Percentiles rank a stretch among this genome's conserved stretches.
These are phyloP conservation scores for Lepidopterella palustris DNA, from an alignment of 495 filamentous ascomycete genomes.

Conservation along the genomic window DNA sequence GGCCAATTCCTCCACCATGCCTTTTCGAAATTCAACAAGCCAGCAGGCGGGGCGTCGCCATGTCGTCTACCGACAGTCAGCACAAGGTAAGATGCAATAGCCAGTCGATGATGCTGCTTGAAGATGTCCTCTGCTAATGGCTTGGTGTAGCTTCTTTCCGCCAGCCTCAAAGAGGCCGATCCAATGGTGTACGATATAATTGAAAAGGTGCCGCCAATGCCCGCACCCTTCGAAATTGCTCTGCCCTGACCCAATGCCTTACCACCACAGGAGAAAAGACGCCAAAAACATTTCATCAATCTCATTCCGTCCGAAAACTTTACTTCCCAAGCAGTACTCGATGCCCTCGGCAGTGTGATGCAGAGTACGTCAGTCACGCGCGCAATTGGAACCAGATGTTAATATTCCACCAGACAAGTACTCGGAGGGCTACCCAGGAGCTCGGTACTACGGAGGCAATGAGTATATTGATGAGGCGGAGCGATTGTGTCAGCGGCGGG, in stretches of 20 bases:
- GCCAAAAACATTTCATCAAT: constrained; percentile 97
- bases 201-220: constrained; percentile 59
- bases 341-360: constrained; percentile 96
- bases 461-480: constrained; percentile 91
- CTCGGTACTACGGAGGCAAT: constrained; percentile 95
- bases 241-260: constrained; percentile 12
- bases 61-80: constrained; percentile 53
- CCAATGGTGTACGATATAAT: constrained; percentile 80
- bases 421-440: constrained; percentile 96
- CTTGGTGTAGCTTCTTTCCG: constrained; percentile 61
- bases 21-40: not conserved
- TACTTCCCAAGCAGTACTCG: constrained; percentile 92
- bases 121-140: constrained; percentile 9
- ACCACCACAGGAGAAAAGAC: constrained; percentile 69
- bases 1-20: constrained; percentile 3
- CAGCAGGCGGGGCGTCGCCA: constrained; percentile 42
- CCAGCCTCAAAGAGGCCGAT: constrained; percentile 76
- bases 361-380: constrained; percentile 60
- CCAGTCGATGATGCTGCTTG: not conserved
- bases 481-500: constrained; percentile 79
- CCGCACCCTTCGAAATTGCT: constrained; percentile 9
- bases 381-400: constrained; percentile 8
- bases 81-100: constrained; percentile 47
- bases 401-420: constrained; percentile 70
- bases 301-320: constrained; percentile 99